Conservation (phyloP, 2,329 filamentous ascomycete genomes). For the Fusarium sp. region DNA sequence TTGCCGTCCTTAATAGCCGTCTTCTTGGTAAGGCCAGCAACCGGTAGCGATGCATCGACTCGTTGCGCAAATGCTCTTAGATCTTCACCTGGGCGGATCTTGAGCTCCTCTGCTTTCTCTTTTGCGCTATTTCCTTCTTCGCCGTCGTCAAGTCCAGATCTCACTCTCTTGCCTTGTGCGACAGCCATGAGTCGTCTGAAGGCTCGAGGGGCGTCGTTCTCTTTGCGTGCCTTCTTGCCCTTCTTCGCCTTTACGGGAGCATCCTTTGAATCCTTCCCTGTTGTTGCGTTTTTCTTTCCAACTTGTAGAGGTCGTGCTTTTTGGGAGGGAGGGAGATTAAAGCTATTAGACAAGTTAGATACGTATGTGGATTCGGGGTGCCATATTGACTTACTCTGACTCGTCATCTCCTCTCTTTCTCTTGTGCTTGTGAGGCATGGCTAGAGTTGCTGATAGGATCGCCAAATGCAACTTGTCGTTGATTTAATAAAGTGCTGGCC, state of each 20-base stretch:
- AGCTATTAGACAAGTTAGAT: conserved; percentile 54
- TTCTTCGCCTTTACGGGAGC: conserved; percentile 55
- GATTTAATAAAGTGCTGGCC: no score
- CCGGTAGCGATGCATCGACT: conserved; percentile 86
- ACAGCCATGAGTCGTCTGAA: conserved; percentile 89
- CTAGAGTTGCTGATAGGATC: background rate
- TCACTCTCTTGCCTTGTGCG: conserved; percentile 70
- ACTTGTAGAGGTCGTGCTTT: conserved; percentile 66
- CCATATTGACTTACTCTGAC: conserved; percentile 36
- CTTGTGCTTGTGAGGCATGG: conserved; percentile 91
- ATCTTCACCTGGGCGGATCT: conserved; percentile 85
- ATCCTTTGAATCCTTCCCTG: conserved; percentile 38
- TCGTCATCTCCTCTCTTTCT: conserved; percentile 68
- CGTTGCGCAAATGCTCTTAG: conserved; percentile 84
- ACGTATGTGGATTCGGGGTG: background rate
- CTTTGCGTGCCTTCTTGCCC: conserved; percentile 60
- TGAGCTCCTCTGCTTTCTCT: conserved; percentile 60
- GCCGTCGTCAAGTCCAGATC: conserved; percentile 80
- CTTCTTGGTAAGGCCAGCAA: conserved; percentile 77
- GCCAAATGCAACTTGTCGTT: rapidly evolving
- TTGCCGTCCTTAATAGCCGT: conserved; percentile 68
- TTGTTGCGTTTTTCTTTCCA: conserved; percentile 52
- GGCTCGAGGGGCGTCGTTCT: conserved; percentile 87
- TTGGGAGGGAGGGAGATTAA: conserved; percentile 64
- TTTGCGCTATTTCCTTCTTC: conserved; percentile 46